phyloP scores from a whole-genome alignment of 495 filamentous ascomycete species.

The Cudoniella acicularis region DNA sequence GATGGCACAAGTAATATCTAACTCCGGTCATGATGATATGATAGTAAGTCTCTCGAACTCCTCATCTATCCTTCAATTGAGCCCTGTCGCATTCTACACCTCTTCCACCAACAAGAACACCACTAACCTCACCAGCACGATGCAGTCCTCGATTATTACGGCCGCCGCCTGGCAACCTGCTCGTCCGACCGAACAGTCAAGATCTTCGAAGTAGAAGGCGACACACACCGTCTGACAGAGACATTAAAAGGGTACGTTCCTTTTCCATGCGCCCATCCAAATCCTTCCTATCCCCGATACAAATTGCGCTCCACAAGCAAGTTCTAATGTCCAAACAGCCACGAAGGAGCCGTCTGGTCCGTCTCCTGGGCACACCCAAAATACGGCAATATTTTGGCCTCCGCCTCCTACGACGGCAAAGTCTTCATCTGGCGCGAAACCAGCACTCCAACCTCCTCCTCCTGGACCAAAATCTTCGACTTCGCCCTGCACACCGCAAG shows the following conservation, averaged over 20 bases:
- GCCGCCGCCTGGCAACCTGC: slow-evolving; percentile 92
- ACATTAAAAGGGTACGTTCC: slow-evolving; percentile 82
- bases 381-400: slow-evolving; percentile 95
- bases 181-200: slow-evolving; percentile 98
- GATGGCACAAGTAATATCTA: slow-evolving; percentile 79
- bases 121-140: slow-evolving; percentile 64
- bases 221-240: slow-evolving; percentile 84
- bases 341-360: slow-evolving; percentile 95
- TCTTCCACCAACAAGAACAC: not conserved
- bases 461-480: slow-evolving; percentile 82
- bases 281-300: slow-evolving; percentile 11
- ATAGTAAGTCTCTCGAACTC: slow-evolving; percentile 66
- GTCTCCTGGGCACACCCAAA: slow-evolving; percentile 98
- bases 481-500: slow-evolving; percentile 88
- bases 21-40: slow-evolving; percentile 98
- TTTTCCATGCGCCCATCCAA: not conserved
- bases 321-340: slow-evolving; percentile 47
- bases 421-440: slow-evolving; percentile 98
- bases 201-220: slow-evolving; percentile 97
- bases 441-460: slow-evolving; percentile 52
- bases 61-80: not conserved
- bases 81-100: not conserved
- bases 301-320: not conserved
- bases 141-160: slow-evolving; percentile 97
- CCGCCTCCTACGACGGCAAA: slow-evolving; percentile 92